A percentile compares a stretch with the other conserved stretches of the same genome.
phyloP scores from a whole-genome alignment of 1,139 yeast genomes.

The Nakaseomyces glabratus region DNA sequence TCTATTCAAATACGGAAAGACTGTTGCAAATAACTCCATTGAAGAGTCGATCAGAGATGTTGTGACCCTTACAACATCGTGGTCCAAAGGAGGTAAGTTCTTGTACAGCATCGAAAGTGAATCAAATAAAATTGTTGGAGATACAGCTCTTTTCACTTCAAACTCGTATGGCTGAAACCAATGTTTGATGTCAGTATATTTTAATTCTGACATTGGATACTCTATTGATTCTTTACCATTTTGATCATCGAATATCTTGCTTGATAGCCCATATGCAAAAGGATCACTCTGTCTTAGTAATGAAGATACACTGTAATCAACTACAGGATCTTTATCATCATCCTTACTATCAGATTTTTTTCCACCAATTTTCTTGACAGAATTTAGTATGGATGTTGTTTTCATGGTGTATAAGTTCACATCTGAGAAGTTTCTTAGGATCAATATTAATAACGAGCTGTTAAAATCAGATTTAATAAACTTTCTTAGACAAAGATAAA shows the following conservation, averaged over 20 bases:
- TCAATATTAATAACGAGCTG: constrained; percentile 38
- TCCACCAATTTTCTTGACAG: constrained; percentile 14
- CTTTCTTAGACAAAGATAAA: constrained; percentile 36
- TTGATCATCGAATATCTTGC: constrained; percentile 34
- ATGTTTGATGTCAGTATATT: constrained; percentile 22
- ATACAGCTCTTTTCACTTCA: constrained; percentile 32
- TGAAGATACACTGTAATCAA: constrained; percentile 20
- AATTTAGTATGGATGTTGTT: constrained; percentile 18
- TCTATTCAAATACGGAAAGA: constrained; percentile 65
- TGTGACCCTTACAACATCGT: constrained; percentile 33
- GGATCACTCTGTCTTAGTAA: constrained; percentile 32
- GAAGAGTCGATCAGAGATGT: constrained; percentile 67
- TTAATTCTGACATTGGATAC: constrained; percentile 4
- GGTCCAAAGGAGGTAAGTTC: constrained; percentile 24
- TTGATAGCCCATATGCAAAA: constrained; percentile 37
- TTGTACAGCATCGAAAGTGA: constrained; percentile 30
- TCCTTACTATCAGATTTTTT: constrained; percentile 17
- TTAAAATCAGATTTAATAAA: constrained; percentile 37
- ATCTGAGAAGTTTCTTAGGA: constrained; percentile 38
- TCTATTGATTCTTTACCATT: constrained; percentile 28
- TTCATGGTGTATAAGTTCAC: constrained; percentile 28
- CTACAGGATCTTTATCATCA: constrained; percentile 17
- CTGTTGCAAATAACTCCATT: constrained; percentile 61
- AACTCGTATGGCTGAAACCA: constrained; percentile 34
- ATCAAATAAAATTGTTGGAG: constrained; percentile 36